phyloP scores from a whole-genome alignment of 257 asterid species.

The Solanum dulcamara region DNA sequence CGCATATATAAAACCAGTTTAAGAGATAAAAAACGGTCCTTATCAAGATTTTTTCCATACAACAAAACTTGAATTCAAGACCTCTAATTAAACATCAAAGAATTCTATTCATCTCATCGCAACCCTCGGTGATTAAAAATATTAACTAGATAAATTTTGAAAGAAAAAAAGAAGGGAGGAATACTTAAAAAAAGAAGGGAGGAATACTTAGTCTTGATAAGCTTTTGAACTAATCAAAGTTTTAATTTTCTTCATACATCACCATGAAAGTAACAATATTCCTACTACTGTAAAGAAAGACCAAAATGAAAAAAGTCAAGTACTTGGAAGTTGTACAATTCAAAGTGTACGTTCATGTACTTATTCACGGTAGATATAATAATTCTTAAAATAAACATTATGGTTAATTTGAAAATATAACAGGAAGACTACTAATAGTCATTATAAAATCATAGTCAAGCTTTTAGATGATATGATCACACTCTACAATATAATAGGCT shows the following conservation, averaged over 20 bases:
- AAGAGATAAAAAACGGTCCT: accelerated
- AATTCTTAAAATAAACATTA: neutral
- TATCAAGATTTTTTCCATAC: accelerated
- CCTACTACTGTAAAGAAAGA: neutral
- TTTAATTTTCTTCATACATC: neutral
- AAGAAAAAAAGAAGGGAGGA: no score
- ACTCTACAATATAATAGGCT: no score
- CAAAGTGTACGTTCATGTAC: neutral
- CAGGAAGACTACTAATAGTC: neutral
- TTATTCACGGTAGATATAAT: neutral
- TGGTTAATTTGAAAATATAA: neutral
- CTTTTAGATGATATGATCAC: no score
- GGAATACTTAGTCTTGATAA: neutral
- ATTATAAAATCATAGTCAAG: neutral
- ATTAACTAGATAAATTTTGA: neutral
- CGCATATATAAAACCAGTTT: neutral
- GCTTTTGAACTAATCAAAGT: neutral
- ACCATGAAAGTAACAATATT: neutral
- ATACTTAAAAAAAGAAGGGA: no score
- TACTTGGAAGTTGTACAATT: neutral
- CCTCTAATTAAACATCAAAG: accelerated
- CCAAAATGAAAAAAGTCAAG: no score
- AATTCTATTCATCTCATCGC: neutral
- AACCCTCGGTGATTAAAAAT: neutral
- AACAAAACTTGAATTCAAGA: accelerated